Evolutionary conservation across 768 basidiomycete genomes (phyloP), one percentile per base, ranked within the genome.

Genomic region (Phlebiopsis gigantea): DNA sequence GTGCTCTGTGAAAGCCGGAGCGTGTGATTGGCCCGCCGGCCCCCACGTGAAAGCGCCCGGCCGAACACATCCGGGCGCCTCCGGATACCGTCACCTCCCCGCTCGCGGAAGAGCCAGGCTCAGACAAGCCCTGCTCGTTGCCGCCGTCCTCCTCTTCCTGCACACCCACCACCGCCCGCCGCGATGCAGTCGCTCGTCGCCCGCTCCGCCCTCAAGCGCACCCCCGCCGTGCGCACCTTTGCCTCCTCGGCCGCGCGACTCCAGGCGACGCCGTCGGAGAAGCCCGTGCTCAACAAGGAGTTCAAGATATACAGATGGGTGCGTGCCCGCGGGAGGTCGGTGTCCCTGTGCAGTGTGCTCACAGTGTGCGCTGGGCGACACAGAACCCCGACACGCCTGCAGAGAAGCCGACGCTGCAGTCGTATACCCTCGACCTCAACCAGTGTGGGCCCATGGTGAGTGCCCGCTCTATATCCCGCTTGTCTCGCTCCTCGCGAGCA

Each of bases 251-350:
- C 63, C 2, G 50, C 64, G 8, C 63, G 66, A 29, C 53, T 58
- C 4, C 71, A 70, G 64, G 72, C 80, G 22, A 79, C 81, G 2
- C 82, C 85, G 0, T 70, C 73, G 1, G 76, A 86, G 74, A 90
- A 89, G 70, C 82, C 84, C 0, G 81, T 82, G 17, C 68, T 88
- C 63, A 77, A 87, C 66, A 98, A 98, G 77, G 88, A 94, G 72
- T 98, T 99, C 80, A 91, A 95, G 80, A 94, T 99, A 62, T 99
- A 99, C 77, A 90, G 97, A 71, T 99, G 97, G 93, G 92, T 92
- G 57, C 59, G 83, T 77, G 1, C 26, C 28, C 15, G 44, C 17
- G 4, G 2, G 2, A 2, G n/a, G 3, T 45, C 4, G 2, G 15
- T 19, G 44, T 19, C n/a, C n/a, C n/a, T n/a, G 10, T 45, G 44